Evolutionary conservation across 2,329 filamentous ascomycete species (phyloP).

Genomic region (Juglanconis oblonga): DNA sequence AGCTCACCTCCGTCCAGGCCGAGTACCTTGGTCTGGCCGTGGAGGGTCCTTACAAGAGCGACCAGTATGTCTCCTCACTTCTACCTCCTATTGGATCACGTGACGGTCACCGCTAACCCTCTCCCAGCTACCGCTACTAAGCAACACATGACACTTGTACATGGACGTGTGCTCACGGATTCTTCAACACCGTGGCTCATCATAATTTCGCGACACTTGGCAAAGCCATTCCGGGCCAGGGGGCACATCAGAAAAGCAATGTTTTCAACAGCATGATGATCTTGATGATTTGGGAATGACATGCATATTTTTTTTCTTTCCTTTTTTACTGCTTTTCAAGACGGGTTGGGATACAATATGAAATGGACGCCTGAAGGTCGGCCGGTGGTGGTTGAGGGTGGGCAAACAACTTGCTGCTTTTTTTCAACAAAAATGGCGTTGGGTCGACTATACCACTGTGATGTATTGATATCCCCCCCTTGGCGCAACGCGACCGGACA

Average conservation of each 20-base stretch:
- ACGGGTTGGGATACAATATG: conserved; percentile 3
- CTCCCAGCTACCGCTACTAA: conserved; percentile 65
- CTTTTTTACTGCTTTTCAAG: not conserved
- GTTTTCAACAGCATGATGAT: conserved; percentile 29
- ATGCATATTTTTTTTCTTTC: not conserved
- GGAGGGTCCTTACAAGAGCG: conserved; percentile 94
- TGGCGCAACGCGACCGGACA: conserved; percentile 2
- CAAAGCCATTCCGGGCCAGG: conserved; percentile 5
- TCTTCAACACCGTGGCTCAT: conserved; percentile 17
- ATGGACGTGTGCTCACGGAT: conserved; percentile 13
- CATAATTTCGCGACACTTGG: conserved; percentile 2
- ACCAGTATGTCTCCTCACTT: conserved; percentile 63
- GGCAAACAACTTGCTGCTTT: conserved; percentile 15
- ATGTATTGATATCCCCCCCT: conserved; percentile 18
- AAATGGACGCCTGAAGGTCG: not conserved
- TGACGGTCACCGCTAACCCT: conserved; percentile 26
- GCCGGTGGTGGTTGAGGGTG: conserved; percentile 1
- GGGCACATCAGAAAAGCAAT: conserved; percentile 19
- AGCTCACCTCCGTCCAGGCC: conserved; percentile 80
- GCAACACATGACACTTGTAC: conserved; percentile 25
- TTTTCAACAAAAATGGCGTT: conserved; percentile 23
- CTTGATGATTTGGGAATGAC: conserved; percentile 10
- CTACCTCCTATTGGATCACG: not conserved
- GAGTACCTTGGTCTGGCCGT: conserved; percentile 87
- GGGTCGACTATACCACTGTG: conserved; percentile 17